Percentiles rank a stretch among this genome's conserved stretches.
Evolutionary conservation across 23 red algal species (phyloP).

Genomic region (Gracilaria vermiculophylla): DNA sequence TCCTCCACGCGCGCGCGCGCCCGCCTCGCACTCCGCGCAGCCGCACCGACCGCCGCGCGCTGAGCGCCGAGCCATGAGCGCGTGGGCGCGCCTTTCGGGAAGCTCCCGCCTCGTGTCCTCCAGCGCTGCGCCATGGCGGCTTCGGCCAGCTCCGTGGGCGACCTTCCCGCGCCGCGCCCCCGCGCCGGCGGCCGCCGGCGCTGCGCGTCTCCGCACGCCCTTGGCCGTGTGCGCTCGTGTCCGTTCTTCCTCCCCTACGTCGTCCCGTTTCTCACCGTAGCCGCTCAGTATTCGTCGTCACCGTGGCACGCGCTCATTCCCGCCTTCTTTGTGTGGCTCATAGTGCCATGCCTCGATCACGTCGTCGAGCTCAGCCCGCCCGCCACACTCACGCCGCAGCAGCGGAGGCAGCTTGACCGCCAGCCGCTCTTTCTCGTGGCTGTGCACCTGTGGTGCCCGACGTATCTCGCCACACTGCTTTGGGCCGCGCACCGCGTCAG

Average conservation of each 20-base stretch:
- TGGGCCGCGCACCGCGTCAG: constrained; percentile 25
- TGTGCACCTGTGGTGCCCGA: constrained; percentile 66
- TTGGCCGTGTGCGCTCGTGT: neutral
- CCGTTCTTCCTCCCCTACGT: constrained; percentile 54
- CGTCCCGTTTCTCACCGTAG: constrained; percentile 26
- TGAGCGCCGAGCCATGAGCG: too few species aligned
- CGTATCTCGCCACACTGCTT: constrained; percentile 44
- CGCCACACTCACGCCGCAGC: neutral
- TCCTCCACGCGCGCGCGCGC: too few species aligned
- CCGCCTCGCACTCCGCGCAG: too few species aligned
- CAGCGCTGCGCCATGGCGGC: too few species aligned
- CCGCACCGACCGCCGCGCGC: too few species aligned
- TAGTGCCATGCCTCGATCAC: constrained; percentile 52
- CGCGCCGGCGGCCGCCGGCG: neutral
- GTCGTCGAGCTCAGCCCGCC: neutral
- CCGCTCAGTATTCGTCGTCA: neutral
- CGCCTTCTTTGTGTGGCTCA: constrained; percentile 39
- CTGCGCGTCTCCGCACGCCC: neutral
- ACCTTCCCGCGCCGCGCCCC: neutral
- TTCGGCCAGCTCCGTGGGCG: neutral
- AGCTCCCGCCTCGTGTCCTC: too few species aligned
- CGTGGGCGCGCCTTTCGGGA: too few species aligned
- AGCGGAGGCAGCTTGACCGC: neutral
- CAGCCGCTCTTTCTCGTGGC: constrained; percentile 23
- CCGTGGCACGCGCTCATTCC: constrained; percentile 40